Percentiles rank a stretch among this genome's conserved stretches.
Evolutionary conservation across 768 basidiomycete species (phyloP).

Genomic region (Lactarius tabidus): DNA sequence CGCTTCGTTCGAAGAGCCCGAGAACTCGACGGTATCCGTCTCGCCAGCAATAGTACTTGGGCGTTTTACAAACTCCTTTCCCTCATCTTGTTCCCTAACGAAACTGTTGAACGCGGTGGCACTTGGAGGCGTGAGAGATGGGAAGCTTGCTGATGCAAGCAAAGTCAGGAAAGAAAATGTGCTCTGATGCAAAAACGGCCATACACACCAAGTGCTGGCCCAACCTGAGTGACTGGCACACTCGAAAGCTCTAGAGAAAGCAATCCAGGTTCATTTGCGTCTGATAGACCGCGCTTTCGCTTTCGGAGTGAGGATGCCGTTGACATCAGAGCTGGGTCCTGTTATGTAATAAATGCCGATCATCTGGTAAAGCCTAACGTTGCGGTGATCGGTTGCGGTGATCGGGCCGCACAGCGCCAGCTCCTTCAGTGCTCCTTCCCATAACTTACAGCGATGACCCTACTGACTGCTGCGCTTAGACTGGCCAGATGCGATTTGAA

Average conservation of each 20-base stretch:
- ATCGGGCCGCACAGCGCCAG: no score
- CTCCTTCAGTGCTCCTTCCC: no score
- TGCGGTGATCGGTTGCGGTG: no score
- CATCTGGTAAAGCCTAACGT: no score
- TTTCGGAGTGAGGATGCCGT: slow-evolving; percentile 31
- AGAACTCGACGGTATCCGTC: slow-evolving; percentile 79
- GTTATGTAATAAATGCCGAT: no score
- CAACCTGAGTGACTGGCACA: slow-evolving; percentile 37
- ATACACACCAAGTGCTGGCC: slow-evolving; percentile 51
- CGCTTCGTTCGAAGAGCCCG: slow-evolving; percentile 54
- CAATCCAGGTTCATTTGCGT: slow-evolving; percentile 33
- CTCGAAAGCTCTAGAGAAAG: slow-evolving; percentile 38
- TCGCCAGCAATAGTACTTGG: slow-evolving; percentile 68
- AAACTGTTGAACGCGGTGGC: slow-evolving; percentile 63
- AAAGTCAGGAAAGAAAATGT: background rate
- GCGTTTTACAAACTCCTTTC: slow-evolving; percentile 34
- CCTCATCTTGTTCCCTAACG: slow-evolving; percentile 34
- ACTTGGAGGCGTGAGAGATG: slow-evolving; percentile 54
- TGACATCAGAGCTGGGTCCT: background rate
- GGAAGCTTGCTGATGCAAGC: slow-evolving; percentile 52
- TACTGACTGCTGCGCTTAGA: no score
- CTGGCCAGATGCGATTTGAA: no score
- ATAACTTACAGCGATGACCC: no score
- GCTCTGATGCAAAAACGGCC: background rate
- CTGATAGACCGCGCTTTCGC: slow-evolving; percentile 42